Evolutionary conservation across 139 green algal species (phyloP), one percentile per base, ranked within the genome.

Genomic region (Deuterostichococcus epilithicus): DNA sequence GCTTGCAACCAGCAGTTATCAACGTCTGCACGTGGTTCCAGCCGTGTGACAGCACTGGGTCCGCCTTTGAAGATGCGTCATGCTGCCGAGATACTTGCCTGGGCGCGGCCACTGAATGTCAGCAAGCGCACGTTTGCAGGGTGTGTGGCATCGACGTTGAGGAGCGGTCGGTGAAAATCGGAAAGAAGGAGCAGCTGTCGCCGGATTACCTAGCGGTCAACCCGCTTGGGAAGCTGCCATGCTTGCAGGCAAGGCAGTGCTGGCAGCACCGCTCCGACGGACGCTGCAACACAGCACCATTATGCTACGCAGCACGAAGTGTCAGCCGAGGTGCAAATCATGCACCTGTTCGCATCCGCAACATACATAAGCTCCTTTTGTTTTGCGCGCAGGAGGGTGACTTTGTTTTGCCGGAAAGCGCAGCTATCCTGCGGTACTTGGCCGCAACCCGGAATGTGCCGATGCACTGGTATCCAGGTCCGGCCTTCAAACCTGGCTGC

Each of bases 201-300:
- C 52, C 52, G 20, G 18, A 63, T 5, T 63, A 63, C 52, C 63
- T 69, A 8, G 63, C 63, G 30, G 63, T 69, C 63, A 69, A 69
- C n/a, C 63, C 63, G 10, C 63, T 69, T 23, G 63, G 63, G 28
- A 69, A 69, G 63, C 63, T 69, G n/a, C 63, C 63, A 37, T 69
- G 30, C 32, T 20, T 69, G 15, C n/a, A 69, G 63, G 63, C 37
- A n/a, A 32, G 13, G 4, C 59, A 4, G 5, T 4, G 23, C 59
- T 18, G 18, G 20, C 26, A 67, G 26, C 59, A n/a, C 26, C 25
- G 18, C 59, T 67, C 23, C 10, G 26, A 67, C 59, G 5, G 10
- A n/a, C 25, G 18, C 59, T 20, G 4, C 25, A n/a, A 6, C 13
- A 20, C 59, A 67, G 23, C 18, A 67, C 10, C 13, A 67, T 5